Evolutionary conservation across 78 protist species (phyloP), one percentile per base, ranked within the genome.

Genomic region (Dictyostelium discoideum): DNA sequence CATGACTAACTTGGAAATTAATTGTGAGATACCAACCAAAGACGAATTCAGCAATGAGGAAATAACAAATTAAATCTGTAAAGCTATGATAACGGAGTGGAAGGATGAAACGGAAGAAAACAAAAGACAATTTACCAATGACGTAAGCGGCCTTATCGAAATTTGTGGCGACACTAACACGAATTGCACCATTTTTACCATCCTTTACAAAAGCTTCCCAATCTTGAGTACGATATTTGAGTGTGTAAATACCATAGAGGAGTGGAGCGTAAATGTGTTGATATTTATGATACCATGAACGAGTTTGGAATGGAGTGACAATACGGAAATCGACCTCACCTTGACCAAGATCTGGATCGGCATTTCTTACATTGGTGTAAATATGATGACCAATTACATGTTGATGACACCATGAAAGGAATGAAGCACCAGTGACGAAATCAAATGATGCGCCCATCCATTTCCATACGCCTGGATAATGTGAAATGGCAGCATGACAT

Each of bases 231-330:
- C 88, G 95, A 44, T 50, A 69, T 63, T 90, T 90, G 50, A 90
- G 24, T 0, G 95, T 18, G 63, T 86, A 86, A 46, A 92, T 72
- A 37, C 96, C 92, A 69, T 92, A 92, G 92, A 92, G 96, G 26
- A 92, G 72, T 44, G 96, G 96, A 1, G 96, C 96, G 40, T 92
- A 92, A 60, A 92, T 92, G 67, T 92, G 96, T 84, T 92, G 96
- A 83, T 92, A 92, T 54, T 84, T 92, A 37, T 92, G 92, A 40
- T 86, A 86, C 87, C 87, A 85, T 11, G 42, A 48, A 73, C 80
- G 80, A 24, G 46, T 8, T 74, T 74, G 81, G 13, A 37, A 92
- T 40, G 96, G 92, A 2, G 92, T 92, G 3, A 92, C 85, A 50
- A 92, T 76, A 74, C 93, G 86, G 76, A 86, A 86, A 82, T 86